Percentiles rank a stretch among this genome's conserved stretches.
Conservation (phyloP, 768 basidiomycete genomes). For the Russula abietina region DNA sequence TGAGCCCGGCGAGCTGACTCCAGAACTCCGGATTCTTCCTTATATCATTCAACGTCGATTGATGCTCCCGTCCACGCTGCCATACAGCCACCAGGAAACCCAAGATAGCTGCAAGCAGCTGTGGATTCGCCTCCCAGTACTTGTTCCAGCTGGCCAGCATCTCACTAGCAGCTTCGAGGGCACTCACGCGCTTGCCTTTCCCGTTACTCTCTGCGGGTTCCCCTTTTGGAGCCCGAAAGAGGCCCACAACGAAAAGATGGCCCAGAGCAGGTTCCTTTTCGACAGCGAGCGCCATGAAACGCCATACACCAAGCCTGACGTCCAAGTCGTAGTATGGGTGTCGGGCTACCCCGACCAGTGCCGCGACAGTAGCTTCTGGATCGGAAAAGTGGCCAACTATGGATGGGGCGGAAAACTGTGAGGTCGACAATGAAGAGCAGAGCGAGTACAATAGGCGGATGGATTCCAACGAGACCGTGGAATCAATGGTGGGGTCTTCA, state of each 20-base stretch:
- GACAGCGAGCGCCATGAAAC: slow-evolving; percentile 72
- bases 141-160: slow-evolving; percentile 65
- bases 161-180: slow-evolving; percentile 60
- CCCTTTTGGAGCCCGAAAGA: slow-evolving; percentile 50
- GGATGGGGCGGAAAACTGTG: slow-evolving; percentile 58
- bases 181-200: slow-evolving; percentile 43
- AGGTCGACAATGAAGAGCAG: slow-evolving; percentile 55
- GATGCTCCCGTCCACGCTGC: slow-evolving; percentile 76
- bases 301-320: slow-evolving; percentile 75
- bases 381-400: slow-evolving; percentile 74
- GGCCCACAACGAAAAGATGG: slow-evolving; percentile 69
- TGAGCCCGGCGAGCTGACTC: slow-evolving; percentile 58
- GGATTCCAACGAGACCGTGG: slow-evolving; percentile 57
- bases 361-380: slow-evolving; percentile 62
- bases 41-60: slow-evolving; percentile 46
- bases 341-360: slow-evolving; percentile 64
- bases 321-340: slow-evolving; percentile 75
- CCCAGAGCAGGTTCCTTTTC: slow-evolving; percentile 84
- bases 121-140: slow-evolving; percentile 72
- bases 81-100: slow-evolving; percentile 72
- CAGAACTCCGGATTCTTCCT: slow-evolving; percentile 61
- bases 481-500: slow-evolving; percentile 56
- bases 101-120: slow-evolving; percentile 65
- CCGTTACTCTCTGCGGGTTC: slow-evolving; percentile 31
- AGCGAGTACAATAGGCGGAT: slow-evolving; percentile 62